These are phyloP conservation scores for Pyrenophora teres DNA, from an alignment of 2,329 filamentous ascomycete species.

Conservation along the genomic window DNA sequence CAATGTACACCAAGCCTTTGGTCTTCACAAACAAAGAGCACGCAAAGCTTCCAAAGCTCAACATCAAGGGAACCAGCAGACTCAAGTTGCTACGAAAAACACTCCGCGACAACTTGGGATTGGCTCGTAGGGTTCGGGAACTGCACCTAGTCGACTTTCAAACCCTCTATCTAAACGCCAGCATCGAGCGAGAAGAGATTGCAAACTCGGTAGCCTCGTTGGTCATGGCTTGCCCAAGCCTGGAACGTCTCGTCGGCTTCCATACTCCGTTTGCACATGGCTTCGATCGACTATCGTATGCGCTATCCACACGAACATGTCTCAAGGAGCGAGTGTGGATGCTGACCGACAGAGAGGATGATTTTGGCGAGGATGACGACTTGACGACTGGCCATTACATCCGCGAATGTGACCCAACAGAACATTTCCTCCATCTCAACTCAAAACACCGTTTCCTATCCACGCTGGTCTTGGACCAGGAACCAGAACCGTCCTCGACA, in stretches of 20 bases:
- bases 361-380: conserved; percentile 40
- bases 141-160: conserved; percentile 59
- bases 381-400: conserved; percentile 32
- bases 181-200: conserved; percentile 55
- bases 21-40: conserved; percentile 53
- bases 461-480: conserved; percentile 56
- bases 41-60: conserved; percentile 43
- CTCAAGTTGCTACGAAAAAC: conserved; percentile 61
- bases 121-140: conserved; percentile 59
- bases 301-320: conserved; percentile 59
- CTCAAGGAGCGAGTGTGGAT: conserved; percentile 63
- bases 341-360: conserved; percentile 39
- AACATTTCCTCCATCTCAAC: conserved; percentile 61
- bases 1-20: conserved; percentile 58
- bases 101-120: conserved; percentile 55
- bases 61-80: conserved; percentile 55
- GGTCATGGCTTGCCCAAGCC: conserved; percentile 62
- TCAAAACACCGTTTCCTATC: conserved; percentile 57
- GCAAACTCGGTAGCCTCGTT: conserved; percentile 60
- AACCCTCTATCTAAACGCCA: conserved; percentile 40
- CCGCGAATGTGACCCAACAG: conserved; percentile 54
- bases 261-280: conserved; percentile 58
- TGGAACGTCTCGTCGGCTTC: conserved; percentile 61
- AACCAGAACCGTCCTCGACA: conserved; percentile 37
- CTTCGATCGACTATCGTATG: conserved; percentile 61